Evolutionary conservation across 805 yeast genomes (phyloP), one percentile per base, ranked within the genome.

Genomic region (Clavispora asparagi): DNA sequence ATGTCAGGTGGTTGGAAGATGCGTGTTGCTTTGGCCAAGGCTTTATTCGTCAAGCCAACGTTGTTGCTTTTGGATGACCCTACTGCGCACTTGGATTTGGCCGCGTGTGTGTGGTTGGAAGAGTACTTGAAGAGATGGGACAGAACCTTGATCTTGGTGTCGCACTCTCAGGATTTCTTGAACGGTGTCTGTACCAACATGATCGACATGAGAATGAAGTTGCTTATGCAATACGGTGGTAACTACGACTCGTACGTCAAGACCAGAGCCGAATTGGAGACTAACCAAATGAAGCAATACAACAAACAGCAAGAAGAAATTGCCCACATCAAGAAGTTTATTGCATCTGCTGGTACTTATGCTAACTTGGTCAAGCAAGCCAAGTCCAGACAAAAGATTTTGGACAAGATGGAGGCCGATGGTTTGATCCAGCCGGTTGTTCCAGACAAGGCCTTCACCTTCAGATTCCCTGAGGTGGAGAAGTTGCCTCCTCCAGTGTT

Each of bases 1-100:
- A 94, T 94, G 99, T 89, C 97, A 64, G 99, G 99, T 81, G 99
- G 99, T 68, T 94, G 99, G 99, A 90, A 90, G 78, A 94, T 94
- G 99, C 89, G 99, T 76, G 99, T 94, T 52, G 98, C 99, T 39
- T 78, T 94, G 52, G 96, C 97, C 50, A 94, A 94, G 73, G 99
- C 99, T 28, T 78, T 94, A 59, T 94, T 94, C 77, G 98, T 94
- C 57, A 92, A 94, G 77, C 99, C 99, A 64, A 91, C 98, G 43
- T 74, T 94, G 59, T 77, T 94, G 63, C 75, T 94, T 60, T 82
- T 94, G 68, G 99, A 94, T 76, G 99, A 94, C 71, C 99, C 99
- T 61, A 94, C 99, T 56, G 99, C 99, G 45, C 99, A 94, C 74
- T 87, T 94, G 81, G 99, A 94, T 77, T 79, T 94, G 67, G 97